Evolutionary conservation across 495 filamentous ascomycete genomes (phyloP).

Genomic region (Hypoxylon intermedium): DNA sequence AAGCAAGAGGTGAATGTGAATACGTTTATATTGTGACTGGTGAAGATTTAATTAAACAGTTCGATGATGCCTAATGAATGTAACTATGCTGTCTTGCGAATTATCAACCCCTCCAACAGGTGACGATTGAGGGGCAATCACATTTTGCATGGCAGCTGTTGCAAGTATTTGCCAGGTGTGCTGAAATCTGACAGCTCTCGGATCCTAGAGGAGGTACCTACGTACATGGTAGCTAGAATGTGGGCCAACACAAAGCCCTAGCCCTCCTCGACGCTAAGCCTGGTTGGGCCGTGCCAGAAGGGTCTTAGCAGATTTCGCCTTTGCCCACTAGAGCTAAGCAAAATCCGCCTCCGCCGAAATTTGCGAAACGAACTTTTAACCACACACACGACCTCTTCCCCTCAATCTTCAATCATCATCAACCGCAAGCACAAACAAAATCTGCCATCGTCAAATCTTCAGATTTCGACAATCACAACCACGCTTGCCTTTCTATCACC

Average conservation of each 20-base stretch:
- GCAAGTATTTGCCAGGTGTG: slow-evolving; percentile 4
- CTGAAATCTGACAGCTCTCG: background rate
- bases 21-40: background rate
- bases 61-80: background rate
- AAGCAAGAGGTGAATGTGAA: too few relatives aligned
- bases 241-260: slow-evolving; percentile 41
- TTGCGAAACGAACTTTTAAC: slow-evolving; percentile 44
- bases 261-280: slow-evolving; percentile 42
- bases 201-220: background rate
- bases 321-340: slow-evolving; percentile 35
- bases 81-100: background rate
- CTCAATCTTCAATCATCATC: slow-evolving; percentile 43
- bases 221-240: background rate
- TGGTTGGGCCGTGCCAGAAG: slow-evolving; percentile 27
- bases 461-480: slow-evolving; percentile 54
- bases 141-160: slow-evolving; percentile 7
- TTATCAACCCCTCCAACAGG: slow-evolving; percentile 11
- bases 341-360: slow-evolving; percentile 41
- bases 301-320: slow-evolving; percentile 35
- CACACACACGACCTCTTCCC: slow-evolving; percentile 42
- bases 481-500: slow-evolving; percentile 54
- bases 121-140: background rate
- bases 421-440: slow-evolving; percentile 53
- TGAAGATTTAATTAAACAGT: background rate
- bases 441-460: slow-evolving; percentile 49